phyloP scores from a whole-genome alignment of 2,329 filamentous ascomycete species.

The Xenoacremonium recifei region DNA sequence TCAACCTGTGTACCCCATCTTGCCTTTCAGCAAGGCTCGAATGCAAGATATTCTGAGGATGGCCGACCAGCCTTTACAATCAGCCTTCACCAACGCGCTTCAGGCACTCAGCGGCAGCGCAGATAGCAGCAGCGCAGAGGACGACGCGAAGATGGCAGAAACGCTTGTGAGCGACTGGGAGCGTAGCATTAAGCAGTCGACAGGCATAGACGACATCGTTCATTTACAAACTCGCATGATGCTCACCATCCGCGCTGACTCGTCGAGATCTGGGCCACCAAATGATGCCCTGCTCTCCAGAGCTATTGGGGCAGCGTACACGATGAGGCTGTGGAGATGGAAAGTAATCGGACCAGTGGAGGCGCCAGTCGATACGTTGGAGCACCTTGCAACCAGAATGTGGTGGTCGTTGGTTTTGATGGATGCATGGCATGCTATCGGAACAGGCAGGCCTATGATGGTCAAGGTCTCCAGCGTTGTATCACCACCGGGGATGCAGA shows the following conservation, averaged over 20 bases:
- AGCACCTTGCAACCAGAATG: constrained; percentile 60
- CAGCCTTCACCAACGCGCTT: constrained; percentile 64
- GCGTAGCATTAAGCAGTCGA: constrained; percentile 36
- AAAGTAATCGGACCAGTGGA: constrained; percentile 43
- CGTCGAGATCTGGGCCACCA: constrained; percentile 40
- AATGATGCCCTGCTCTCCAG: constrained; percentile 62
- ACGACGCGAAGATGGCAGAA: constrained; percentile 44
- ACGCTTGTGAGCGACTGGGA: constrained; percentile 54
- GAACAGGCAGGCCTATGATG: constrained; percentile 59
- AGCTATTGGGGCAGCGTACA: constrained; percentile 64
- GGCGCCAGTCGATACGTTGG: constrained; percentile 60
- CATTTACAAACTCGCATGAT: constrained; percentile 67
- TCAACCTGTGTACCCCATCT: constrained; percentile 65
- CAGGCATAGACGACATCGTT: constrained; percentile 47
- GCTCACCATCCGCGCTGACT: constrained; percentile 64
- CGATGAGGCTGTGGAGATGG: constrained; percentile 55
- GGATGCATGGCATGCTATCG: constrained; percentile 72
- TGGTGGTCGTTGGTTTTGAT: constrained; percentile 74
- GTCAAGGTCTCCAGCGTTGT: constrained; percentile 63
- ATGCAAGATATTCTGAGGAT: constrained; percentile 55
- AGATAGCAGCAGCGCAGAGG: constrained; percentile 34
- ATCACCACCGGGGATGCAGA: constrained; percentile 57
- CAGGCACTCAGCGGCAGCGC: constrained; percentile 45
- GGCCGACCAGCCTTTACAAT: constrained; percentile 55
- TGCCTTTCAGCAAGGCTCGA: constrained; percentile 56